Evolutionary conservation across 148 eudicot species (phyloP).

Genomic region (Rhododendron molle): DNA sequence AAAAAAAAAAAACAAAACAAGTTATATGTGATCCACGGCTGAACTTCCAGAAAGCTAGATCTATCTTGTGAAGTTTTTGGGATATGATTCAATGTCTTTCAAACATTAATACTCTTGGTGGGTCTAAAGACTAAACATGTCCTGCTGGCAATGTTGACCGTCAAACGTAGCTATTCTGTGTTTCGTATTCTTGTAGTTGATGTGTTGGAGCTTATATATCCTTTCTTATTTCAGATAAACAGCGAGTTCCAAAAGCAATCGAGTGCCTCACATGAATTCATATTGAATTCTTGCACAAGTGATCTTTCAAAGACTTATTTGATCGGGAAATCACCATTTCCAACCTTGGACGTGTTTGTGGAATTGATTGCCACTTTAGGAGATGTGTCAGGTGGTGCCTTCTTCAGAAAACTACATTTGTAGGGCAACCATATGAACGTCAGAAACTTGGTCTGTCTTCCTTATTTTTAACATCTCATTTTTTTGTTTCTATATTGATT

Average conservation of each 20-base stretch:
- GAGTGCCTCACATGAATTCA: conserved; percentile 31
- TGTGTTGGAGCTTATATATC: background rate
- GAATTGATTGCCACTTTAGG: conserved; percentile 67
- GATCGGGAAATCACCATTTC: conserved; percentile 86
- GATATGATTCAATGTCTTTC: background rate
- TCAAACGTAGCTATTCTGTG: background rate
- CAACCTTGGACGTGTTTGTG: conserved; percentile 71
- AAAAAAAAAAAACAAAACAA: too few species aligned
- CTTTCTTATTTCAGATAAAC: conserved; percentile 37
- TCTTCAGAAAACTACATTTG: background rate
- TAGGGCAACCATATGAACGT: conserved; percentile 1
- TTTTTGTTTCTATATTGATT: background rate
- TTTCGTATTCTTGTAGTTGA: background rate
- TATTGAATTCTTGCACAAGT: conserved; percentile 34
- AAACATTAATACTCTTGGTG: background rate
- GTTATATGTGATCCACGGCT: background rate
- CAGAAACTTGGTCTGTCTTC: background rate
- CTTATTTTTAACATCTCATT: background rate
- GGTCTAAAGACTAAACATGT: background rate
- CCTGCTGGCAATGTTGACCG: background rate
- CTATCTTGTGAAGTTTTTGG: background rate
- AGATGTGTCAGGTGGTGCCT: conserved; percentile 46
- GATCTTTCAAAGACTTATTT: conserved; percentile 57
- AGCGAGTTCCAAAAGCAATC: conserved; percentile 25
- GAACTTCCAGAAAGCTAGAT: background rate